A percentile compares a stretch with the other conserved stretches of the same genome.
phyloP scores from a whole-genome alignment of 768 basidiomycete species.

The Antrodiella citrinella region DNA sequence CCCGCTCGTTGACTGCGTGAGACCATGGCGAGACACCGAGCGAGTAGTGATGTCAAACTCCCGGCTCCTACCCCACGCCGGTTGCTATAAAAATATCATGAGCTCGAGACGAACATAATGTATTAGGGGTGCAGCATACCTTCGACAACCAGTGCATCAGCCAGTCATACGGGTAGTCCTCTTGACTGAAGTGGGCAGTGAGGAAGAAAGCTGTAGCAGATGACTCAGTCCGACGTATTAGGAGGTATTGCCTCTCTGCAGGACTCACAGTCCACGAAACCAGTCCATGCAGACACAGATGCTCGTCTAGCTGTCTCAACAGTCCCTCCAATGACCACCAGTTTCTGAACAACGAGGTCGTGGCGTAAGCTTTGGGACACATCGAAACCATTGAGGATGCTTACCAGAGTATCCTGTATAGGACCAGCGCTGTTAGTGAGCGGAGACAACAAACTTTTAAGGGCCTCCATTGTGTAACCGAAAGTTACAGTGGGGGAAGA shows the following conservation, averaged over 20 bases:
- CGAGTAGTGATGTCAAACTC: conserved; percentile 89
- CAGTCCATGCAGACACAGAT: conserved; percentile 82
- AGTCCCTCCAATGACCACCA: conserved; percentile 84
- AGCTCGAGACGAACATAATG: background rate
- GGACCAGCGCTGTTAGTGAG: conserved; percentile 55
- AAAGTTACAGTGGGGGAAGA: conserved; percentile 5
- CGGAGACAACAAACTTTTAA: conserved; percentile 68
- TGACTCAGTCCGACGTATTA: background rate
- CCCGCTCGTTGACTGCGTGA: conserved; percentile 62
- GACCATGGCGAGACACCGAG: conserved; percentile 51
- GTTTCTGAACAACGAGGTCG: conserved; percentile 47
- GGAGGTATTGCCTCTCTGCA: background rate
- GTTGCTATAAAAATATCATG: conserved; percentile 49
- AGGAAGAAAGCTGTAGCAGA: conserved; percentile 64
- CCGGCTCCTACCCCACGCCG: conserved; percentile 80
- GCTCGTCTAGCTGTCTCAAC: conserved; percentile 79
- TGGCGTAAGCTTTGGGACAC: conserved; percentile 1
- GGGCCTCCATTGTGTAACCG: conserved; percentile 46
- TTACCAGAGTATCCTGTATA: conserved; percentile 72
- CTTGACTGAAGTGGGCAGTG: conserved; percentile 82
- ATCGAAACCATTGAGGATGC: conserved; percentile 14
- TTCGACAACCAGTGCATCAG: conserved; percentile 87
- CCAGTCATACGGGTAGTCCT: conserved; percentile 87
- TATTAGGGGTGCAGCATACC: conserved; percentile 29
- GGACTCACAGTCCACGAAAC: conserved; percentile 77